A percentile compares a stretch with the other conserved stretches of the same genome.
Conservation (phyloP, 2,329 filamentous ascomycete species). For the Elsinoe australis region DNA sequence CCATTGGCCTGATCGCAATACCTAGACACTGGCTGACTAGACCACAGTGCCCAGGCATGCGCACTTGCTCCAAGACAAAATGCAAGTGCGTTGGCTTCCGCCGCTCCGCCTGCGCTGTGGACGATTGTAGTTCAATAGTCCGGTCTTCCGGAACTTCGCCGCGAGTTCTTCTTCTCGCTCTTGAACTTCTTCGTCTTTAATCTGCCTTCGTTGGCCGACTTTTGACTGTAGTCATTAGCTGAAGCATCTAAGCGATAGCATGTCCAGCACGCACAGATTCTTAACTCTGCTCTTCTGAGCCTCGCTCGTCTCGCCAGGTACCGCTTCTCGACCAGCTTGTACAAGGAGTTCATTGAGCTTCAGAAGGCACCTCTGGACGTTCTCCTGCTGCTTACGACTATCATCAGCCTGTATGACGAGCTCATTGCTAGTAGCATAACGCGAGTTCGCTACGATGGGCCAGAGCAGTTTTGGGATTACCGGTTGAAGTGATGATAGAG, state of each 20-base stretch:
- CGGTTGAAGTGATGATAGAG: conserved; percentile 45
- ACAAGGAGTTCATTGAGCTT: conserved; percentile 50
- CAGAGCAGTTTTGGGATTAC: conserved; percentile 50
- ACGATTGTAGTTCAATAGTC: conserved; percentile 31
- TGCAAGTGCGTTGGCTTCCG: too few species aligned
- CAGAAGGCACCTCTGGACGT: conserved; percentile 52
- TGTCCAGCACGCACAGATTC: conserved; percentile 46
- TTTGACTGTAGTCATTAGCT: conserved; percentile 38
- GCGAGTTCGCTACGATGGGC: conserved; percentile 43
- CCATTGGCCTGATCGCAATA: too few species aligned
- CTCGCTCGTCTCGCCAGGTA: conserved; percentile 54
- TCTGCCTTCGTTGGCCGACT: conserved; percentile 50
- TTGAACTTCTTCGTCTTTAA: conserved; percentile 53
- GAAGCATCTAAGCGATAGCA: neutral
- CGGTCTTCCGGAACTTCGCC: conserved; percentile 35
- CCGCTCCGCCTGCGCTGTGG: too few species aligned
- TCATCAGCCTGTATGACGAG: conserved; percentile 58
- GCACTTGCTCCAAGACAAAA: too few species aligned
- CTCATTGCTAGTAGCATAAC: conserved; percentile 47
- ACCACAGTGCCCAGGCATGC: too few species aligned
- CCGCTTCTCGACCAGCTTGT: conserved; percentile 41
- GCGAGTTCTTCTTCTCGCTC: conserved; percentile 53
- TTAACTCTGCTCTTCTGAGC: conserved; percentile 50
- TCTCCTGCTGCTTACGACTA: conserved; percentile 53
- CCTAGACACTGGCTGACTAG: too few species aligned